Percentiles rank a stretch among this genome's conserved stretches.
Conservation (phyloP, 1,139 yeast species). For the Meyerozyma smithsonii region DNA sequence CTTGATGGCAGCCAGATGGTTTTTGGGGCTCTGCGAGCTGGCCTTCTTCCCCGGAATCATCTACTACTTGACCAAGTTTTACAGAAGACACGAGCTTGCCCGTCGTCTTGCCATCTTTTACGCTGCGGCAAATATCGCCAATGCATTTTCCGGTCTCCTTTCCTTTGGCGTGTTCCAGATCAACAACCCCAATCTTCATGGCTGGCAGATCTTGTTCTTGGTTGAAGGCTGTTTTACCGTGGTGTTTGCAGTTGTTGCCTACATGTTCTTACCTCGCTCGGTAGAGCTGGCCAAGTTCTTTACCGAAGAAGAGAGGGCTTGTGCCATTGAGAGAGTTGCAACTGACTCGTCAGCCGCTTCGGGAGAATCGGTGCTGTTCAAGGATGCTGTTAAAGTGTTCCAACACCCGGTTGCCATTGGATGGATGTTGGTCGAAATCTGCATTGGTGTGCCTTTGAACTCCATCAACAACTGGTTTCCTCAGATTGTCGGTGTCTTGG, state of each 20-base stretch:
- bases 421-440: conserved; percentile 36
- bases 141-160: conserved; percentile 19
- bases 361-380: conserved; percentile 17
- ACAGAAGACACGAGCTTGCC: conserved; percentile 19
- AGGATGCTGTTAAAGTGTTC: conserved; percentile 25
- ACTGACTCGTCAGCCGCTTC: conserved; percentile 24
- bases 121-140: conserved; percentile 20
- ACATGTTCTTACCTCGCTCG: conserved; percentile 18
- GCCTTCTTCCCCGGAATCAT: conserved; percentile 20
- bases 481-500: conserved; percentile 24
- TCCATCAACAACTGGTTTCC: conserved; percentile 47
- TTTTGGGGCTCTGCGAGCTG: conserved; percentile 17
- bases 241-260: conserved; percentile 9
- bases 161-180: conserved; percentile 23
- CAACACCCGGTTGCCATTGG: conserved; percentile 23
- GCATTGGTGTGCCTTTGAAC: conserved; percentile 45
- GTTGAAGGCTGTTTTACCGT: conserved; percentile 2
- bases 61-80: conserved; percentile 17
- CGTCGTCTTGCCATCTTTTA: conserved; percentile 15
- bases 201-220: conserved; percentile 4
- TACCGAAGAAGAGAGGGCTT: conserved; percentile 21
- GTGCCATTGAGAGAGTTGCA: conserved; percentile 21
- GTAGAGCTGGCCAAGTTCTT: conserved; percentile 24
- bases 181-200: conserved; percentile 7
- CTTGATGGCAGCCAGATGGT: conserved; percentile 18